Base-by-base conservation (phyloP, 2,329 filamentous ascomycete genomes). In the Emydomyces testavorans region DNA sequence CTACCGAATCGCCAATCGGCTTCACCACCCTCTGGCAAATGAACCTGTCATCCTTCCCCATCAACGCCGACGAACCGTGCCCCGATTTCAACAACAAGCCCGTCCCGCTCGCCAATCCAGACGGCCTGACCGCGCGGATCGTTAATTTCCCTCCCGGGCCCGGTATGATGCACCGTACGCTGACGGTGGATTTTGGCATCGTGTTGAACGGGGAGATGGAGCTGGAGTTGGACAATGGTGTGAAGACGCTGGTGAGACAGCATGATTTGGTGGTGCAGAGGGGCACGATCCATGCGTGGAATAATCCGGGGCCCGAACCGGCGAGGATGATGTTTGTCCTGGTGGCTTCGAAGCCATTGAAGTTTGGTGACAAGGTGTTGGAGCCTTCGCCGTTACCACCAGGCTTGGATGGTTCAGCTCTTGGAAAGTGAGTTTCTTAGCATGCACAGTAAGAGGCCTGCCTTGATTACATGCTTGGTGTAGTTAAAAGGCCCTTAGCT, bases 141-240 rank as follows among this genome's bases (percentile, higher is more conserved):
- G 58, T 61, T 13, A 58, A 59, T 35, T 58, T 61, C 49, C 56
- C 59, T 2, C 55, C 57, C n/a, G 49, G 46, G 11, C 51, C 49
- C 24, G 53, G 54, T n/a, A 13, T 55, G 10, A 53, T 58, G 47
- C 58, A 60, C 46, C 55, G 58, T 16, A 58, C 58, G 6, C 21
- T 57, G 26, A 62, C 56, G 20, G 46, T 62, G 20, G 61, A 63
- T 49, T 62, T 61, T 48, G 61, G 56, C 6, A 53, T 63, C n/a
- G 54, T 63, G 11, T 52, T 63, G 23, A 51, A 56, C 11, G 61
- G 60, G 1, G 56, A 56, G 28, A 56, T 63, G 20, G 51, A 56
- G 50, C 34, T 61, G 40, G 53, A 60, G 29, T 51, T 63, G 41
- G 61, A 62, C 34, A 55, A 60, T 42, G 60, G 57, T 7, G 53